Conservation (phyloP, 2,329 filamentous ascomycete species). For the Biscogniauxia sp. region DNA sequence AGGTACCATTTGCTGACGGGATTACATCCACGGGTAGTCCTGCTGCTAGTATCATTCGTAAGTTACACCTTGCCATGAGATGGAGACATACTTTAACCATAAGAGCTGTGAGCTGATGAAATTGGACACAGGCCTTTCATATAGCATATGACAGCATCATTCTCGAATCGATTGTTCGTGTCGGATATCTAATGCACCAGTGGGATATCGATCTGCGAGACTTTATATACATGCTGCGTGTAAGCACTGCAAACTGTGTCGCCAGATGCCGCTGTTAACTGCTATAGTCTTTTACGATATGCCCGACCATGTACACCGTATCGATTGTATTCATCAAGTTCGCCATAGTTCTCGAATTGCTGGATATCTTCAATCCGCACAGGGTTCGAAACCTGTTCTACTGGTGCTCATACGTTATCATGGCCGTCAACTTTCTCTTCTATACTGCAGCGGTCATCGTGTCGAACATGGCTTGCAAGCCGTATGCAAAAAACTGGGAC, state of each 20-base stretch:
- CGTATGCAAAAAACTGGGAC: constrained; percentile 9
- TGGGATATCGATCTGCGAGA: not conserved
- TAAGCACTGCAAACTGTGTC: not conserved
- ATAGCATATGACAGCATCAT: not conserved
- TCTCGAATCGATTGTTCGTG: not conserved
- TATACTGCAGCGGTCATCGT: not conserved
- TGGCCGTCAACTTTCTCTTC: not conserved
- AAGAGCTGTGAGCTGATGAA: not conserved
- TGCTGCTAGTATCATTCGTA: not conserved
- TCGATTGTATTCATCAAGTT: not conserved
- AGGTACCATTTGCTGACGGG: not conserved
- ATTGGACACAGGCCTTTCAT: not conserved
- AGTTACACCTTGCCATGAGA: not conserved
- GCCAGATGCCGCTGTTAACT: no score
- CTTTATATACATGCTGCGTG: not conserved
- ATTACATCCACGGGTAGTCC: not conserved
- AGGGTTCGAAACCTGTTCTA: not conserved
- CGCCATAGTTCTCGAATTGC: not conserved
- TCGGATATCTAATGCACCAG: not conserved
- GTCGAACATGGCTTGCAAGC: constrained; percentile 34
- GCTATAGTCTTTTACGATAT: not conserved
- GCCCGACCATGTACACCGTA: not conserved
- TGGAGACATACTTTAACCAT: no score
- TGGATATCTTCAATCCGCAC: not conserved
- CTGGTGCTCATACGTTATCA: not conserved